phyloP scores from a whole-genome alignment of 1,284 basidiomycete genomes.

The Psilocybe mexicana region DNA sequence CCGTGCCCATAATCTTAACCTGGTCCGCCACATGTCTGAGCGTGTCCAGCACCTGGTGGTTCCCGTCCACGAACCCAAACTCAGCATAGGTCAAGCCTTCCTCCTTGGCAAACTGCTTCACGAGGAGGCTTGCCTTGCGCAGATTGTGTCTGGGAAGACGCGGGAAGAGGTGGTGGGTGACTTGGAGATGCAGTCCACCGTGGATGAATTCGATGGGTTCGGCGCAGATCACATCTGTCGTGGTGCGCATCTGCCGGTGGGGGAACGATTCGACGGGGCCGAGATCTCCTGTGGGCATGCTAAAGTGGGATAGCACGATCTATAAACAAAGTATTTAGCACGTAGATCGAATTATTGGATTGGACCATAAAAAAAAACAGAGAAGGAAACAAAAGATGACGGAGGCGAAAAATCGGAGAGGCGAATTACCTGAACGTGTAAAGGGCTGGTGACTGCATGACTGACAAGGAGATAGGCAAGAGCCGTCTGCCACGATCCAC shows the following conservation, averaged over 20 bases:
- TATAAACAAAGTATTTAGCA: slow-evolving; percentile 32
- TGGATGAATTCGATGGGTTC: slow-evolving; percentile 86
- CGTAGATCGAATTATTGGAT: neutral
- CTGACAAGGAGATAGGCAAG: slow-evolving; percentile 77
- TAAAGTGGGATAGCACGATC: slow-evolving; percentile 98
- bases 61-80: slow-evolving; percentile 87
- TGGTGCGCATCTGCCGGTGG: slow-evolving; percentile 92
- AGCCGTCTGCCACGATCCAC: slow-evolving; percentile 66
- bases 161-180: slow-evolving; percentile 97
- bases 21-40: slow-evolving; percentile 83
- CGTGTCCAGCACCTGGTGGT: slow-evolving; percentile 75
- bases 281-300: slow-evolving; percentile 91
- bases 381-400: neutral
- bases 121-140: slow-evolving; percentile 75
- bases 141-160: slow-evolving; percentile 94
- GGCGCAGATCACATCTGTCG: slow-evolving; percentile 92
- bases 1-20: slow-evolving; percentile 71
- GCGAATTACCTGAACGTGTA: slow-evolving; percentile 77
- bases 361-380: neutral
- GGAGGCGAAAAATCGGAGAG: slow-evolving; percentile 1
- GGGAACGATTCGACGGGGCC: slow-evolving; percentile 92
- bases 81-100: slow-evolving; percentile 87
- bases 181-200: slow-evolving; percentile 93
- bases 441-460: slow-evolving; percentile 79
- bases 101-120: slow-evolving; percentile 85